These are phyloP conservation scores for Tephrocybe sp. DNA, from an alignment of 768 basidiomycete genomes.

Conservation along the genomic window DNA sequence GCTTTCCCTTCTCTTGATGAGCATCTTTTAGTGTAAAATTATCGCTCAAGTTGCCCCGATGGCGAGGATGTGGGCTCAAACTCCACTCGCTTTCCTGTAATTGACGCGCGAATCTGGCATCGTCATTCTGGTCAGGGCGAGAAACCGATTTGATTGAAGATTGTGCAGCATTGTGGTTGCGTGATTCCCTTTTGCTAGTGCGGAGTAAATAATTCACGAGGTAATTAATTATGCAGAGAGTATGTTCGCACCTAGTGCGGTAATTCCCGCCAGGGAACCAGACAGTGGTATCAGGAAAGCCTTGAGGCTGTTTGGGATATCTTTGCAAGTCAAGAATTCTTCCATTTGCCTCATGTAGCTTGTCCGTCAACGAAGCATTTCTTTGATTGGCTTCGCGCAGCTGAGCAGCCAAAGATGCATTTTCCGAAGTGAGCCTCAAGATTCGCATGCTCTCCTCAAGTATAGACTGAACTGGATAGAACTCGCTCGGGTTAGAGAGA, in stretches of 20 bases:
- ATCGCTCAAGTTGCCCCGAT: background rate
- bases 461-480: constrained; percentile 30
- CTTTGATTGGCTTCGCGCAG: background rate
- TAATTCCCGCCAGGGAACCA: background rate
- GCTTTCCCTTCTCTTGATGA: background rate
- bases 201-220: too few relatives aligned
- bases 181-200: background rate
- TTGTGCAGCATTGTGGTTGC: background rate
- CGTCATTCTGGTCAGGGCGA: background rate
- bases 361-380: constrained; percentile 18
- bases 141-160: background rate
- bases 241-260: constrained; percentile 2
- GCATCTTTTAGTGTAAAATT: background rate
- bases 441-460: constrained; percentile 50
- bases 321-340: background rate
- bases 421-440: constrained; percentile 37
- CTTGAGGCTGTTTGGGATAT: background rate
- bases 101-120: background rate
- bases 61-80: background rate
- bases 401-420: constrained; percentile 10
- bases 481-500: constrained; percentile 14
- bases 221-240: too few relatives aligned
- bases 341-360: background rate
- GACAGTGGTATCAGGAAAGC: background rate
- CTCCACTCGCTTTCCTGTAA: background rate